Evolutionary conservation across 305 asterid genomes (phyloP), one percentile per base, ranked within the genome.

Genomic region (Fraxinus velutina): DNA sequence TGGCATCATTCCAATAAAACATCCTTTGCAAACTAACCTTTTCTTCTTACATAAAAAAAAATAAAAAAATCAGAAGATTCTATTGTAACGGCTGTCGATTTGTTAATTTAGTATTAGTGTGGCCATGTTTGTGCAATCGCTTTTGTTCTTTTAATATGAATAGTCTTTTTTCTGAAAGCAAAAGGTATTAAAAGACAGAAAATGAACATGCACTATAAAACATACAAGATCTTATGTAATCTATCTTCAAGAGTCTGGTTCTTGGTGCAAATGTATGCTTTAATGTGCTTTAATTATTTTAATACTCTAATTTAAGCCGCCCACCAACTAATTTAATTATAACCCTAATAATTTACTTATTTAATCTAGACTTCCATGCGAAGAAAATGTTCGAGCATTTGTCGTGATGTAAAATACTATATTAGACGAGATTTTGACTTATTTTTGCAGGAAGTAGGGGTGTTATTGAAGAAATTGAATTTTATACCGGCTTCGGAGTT

Each of bases 401-500:
- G 68, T 15, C 24, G 8, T 4, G 19, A 52, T 52, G 24, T 1
- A 44, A 44, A 4, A 57, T 17, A 17, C 0, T 57, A 5, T 6
- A 6, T 2, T 57, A 17, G 9, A 60, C 15, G 8, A 17, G 13
- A 66, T 29, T 27, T 66, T 66, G 1, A 66, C 36, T 66, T 66
- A 10, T 12, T 15, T 37, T 81, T 42, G 70, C 90, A 93, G 97
- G 94, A 90, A 64, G 93, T 93, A 57, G 93, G 89, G 34, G 87
- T 57, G 0, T 47, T 92, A 8, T 30, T 91, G 83, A 85, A 85
- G 81, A 86, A 87, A 32, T 75, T 93, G 74, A 87, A 88, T 60
- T 93, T 81, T 33, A 92, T 93, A 77, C 92, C 93, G 22, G 90
- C 87, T 0, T 82, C 95, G 1, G 89, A 79, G 1, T 93, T 92